Percentiles rank a stretch among this genome's conserved stretches.
Conservation (phyloP, 192 early-diverging fungal species). For the Podila horticola region DNA sequence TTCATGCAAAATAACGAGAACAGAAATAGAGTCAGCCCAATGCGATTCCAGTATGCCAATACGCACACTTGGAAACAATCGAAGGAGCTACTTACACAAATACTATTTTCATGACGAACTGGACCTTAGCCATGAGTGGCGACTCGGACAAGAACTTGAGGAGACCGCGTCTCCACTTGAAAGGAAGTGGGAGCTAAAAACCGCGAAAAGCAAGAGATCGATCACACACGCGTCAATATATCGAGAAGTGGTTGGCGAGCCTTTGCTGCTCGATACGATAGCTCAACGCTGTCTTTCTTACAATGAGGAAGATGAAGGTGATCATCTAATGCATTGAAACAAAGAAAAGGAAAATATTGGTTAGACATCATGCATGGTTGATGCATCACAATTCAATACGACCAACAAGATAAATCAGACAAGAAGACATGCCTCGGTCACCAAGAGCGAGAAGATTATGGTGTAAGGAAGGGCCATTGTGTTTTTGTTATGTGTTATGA, state of each 20-base stretch:
- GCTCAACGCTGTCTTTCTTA: constrained; percentile 11
- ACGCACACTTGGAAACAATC: not conserved
- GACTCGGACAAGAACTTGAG: constrained; percentile 59
- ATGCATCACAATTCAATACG: not conserved
- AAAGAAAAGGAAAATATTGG: not conserved
- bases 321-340: constrained; percentile 33
- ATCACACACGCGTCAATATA: not conserved
- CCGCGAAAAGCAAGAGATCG: not conserved
- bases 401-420: not conserved
- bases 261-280: not conserved
- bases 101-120: constrained; percentile 59
- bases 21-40: not conserved
- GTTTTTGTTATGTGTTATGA: not conserved
- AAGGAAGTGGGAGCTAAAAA: constrained; percentile 60
- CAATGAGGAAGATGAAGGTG: constrained; percentile 49
- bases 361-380: not conserved
- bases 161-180: constrained; percentile 54
- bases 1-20: not conserved
- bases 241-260: not conserved
- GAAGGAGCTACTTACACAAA: constrained; percentile 55
- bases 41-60: not conserved
- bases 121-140: constrained; percentile 50
- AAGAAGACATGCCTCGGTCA: constrained; percentile 53
- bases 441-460: constrained; percentile 56
- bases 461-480: constrained; percentile 59